phyloP scores from a whole-genome alignment of 176 grass and related monocot genomes.

The Tillandsia leiboldiana region DNA sequence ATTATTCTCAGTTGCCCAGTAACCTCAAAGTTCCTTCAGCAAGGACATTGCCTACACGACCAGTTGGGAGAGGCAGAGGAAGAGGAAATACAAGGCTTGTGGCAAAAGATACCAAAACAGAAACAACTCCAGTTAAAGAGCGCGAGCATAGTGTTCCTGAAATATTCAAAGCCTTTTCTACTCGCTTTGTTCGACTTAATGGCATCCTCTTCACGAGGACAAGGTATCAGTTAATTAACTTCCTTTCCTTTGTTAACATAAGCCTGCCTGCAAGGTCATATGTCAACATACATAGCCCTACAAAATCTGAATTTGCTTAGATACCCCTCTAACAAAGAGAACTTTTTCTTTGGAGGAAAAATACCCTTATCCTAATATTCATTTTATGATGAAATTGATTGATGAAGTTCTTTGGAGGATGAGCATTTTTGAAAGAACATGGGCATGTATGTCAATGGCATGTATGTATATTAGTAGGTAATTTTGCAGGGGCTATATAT shows the following conservation, averaged over 20 bases:
- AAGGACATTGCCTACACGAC: constrained; percentile 28
- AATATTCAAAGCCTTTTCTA: constrained; percentile 59
- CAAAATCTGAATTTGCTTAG: no score
- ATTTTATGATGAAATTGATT: no score
- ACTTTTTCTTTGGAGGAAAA: no score
- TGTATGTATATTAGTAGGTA: no score
- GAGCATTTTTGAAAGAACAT: no score
- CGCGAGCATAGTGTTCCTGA: constrained; percentile 34
- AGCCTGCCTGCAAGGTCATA: no score
- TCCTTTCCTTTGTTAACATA: background rate
- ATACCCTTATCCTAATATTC: no score
- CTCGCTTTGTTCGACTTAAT: constrained; percentile 82
- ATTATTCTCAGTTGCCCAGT: constrained; percentile 40
- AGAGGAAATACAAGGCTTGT: constrained; percentile 51
- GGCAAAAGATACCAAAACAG: constrained; percentile 40
- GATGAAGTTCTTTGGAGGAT: no score
- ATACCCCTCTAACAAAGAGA: no score
- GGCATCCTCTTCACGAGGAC: constrained; percentile 70
- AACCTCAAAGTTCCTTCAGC: constrained; percentile 39
- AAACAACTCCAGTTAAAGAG: constrained; percentile 34
- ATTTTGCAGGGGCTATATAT: no score
- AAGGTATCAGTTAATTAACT: background rate
- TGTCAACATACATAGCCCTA: no score
- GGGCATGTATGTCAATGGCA: no score
- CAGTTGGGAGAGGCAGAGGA: constrained; percentile 66